Base-by-base conservation (phyloP, 768 basidiomycete species). In the Cystobasidium onofrii region DNA sequence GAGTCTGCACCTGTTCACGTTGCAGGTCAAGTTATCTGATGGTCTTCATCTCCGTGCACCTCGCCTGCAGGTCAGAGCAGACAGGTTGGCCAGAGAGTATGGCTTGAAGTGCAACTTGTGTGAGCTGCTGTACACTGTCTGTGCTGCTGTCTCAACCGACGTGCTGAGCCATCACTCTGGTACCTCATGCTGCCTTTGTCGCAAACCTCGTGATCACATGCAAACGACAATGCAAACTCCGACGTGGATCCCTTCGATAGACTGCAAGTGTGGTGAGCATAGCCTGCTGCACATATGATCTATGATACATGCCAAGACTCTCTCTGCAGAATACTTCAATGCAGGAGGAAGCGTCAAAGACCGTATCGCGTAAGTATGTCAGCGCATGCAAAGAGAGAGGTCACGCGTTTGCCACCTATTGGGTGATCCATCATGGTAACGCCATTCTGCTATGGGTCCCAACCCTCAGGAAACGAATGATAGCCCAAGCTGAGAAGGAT, bases 341-440 rank as follows among this genome's bases (percentile, higher is more conserved):
- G 88, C 88, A 1, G 96, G 95, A 12, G 95, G 95, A 1, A 92
- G 90, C 1, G 89, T 97, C 74, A 99, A 99, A 83, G 95, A 98
- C 80, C 85, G 94, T 73, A 95, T 98, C 66, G 94, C 93, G 31
- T 94, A 92, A 76, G 82, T 81, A 31, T 29, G 75, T 78, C 23
- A n/a, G 63, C 64, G 20, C n/a, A n/a, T n/a, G n/a, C n/a, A n/a
- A n/a, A n/a, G 0, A 43, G 23, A 52, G 33, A 0, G 27, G n/a
- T 27, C 62, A 27, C 62, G 57, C 36, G 27, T 23, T 4, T 17
- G 34, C 62, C 31, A 60, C 36, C 18, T 50, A n/a, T n/a, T n/a
- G n/a, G n/a, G n/a, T n/a, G n/a, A n/a, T n/a, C n/a, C n/a, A n/a
- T n/a, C n/a, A n/a, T n/a, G n/a, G n/a, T n/a, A n/a, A n/a, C n/a